These are phyloP conservation scores for Oryza rufipogon DNA, from an alignment of 176 grass and related monocot genomes.

Conservation along the genomic window DNA sequence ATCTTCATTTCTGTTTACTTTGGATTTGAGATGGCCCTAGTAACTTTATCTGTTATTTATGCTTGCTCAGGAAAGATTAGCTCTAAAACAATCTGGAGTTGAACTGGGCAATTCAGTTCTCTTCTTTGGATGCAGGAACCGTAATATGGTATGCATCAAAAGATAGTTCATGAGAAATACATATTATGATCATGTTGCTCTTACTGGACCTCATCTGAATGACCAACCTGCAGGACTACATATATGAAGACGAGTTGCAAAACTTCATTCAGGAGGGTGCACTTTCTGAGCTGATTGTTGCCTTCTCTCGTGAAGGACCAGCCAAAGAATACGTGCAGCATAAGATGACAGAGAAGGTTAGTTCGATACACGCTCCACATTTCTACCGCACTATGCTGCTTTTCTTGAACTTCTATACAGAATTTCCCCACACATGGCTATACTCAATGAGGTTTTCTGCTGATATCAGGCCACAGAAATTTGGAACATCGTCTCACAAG, in stretches of 20 bases:
- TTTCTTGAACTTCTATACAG: not conserved
- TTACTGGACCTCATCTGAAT: constrained; percentile 34
- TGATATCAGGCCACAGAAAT: constrained; percentile 70
- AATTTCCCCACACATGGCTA: not conserved
- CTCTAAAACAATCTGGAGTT: constrained; percentile 70
- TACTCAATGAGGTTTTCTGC: constrained; percentile 17
- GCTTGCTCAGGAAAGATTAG: constrained; percentile 76
- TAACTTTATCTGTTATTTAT: constrained; percentile 15
- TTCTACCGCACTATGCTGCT: not conserved
- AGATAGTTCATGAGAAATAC: not conserved
- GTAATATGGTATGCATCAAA: constrained; percentile 63
- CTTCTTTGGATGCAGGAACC: constrained; percentile 97
- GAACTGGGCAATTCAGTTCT: constrained; percentile 73
- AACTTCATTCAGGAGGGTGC: constrained; percentile 68
- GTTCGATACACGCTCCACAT: not conserved
- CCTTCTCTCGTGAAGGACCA: constrained; percentile 84
- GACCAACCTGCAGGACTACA: constrained; percentile 68
- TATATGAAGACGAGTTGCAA: constrained; percentile 90
- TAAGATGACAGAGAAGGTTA: constrained; percentile 89
- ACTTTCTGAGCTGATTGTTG: constrained; percentile 77
- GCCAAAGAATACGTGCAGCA: constrained; percentile 97
- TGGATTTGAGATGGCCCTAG: not conserved
- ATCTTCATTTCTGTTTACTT: not conserved
- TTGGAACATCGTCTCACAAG: constrained; percentile 70
- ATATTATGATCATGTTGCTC: constrained; percentile 5